These are phyloP conservation scores for Santalum album DNA, from an alignment of 164 flowering plant genomes.

Conservation along the genomic window DNA sequence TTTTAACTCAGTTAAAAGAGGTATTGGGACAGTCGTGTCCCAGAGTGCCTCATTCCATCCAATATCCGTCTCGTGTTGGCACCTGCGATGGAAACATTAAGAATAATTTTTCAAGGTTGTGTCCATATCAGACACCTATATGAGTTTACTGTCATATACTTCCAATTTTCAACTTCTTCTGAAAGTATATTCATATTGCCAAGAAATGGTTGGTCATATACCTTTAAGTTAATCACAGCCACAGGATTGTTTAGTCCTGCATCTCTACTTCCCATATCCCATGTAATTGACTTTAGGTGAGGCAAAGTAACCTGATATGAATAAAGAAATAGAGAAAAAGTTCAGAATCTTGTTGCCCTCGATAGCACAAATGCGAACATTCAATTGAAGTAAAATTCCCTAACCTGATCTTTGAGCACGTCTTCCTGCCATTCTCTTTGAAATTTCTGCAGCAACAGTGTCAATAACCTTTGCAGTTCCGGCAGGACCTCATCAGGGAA, in stretches of 20 bases:
- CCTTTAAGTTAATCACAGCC: constrained; percentile 57
- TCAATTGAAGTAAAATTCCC: background rate
- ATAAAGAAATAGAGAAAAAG: constrained; percentile 1
- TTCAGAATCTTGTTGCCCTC: background rate
- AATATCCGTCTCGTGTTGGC: no score
- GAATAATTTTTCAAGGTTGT: no score
- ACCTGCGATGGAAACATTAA: no score
- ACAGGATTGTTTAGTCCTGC: constrained; percentile 27
- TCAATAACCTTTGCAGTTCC: constrained; percentile 62
- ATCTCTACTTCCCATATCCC: constrained; percentile 42
- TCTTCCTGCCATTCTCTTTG: constrained; percentile 70
- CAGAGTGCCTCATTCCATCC: no score
- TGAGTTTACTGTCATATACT: no score
- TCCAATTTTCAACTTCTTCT: no score
- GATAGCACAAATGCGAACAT: background rate
- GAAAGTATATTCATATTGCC: no score
- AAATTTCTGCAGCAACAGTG: constrained; percentile 69
- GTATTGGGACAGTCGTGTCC: no score
- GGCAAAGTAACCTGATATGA: constrained; percentile 37
- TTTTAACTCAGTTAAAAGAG: no score
- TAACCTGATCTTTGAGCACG: constrained; percentile 50
- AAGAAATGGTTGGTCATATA: constrained; percentile 1
- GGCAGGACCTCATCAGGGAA: constrained; percentile 67
- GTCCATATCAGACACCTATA: no score
- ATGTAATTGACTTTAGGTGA: constrained; percentile 51